Percentiles rank a stretch among this genome's conserved stretches.
Evolutionary conservation across 495 filamentous ascomycete species (phyloP).

Genomic region (Penicillium ochrochloron): DNA sequence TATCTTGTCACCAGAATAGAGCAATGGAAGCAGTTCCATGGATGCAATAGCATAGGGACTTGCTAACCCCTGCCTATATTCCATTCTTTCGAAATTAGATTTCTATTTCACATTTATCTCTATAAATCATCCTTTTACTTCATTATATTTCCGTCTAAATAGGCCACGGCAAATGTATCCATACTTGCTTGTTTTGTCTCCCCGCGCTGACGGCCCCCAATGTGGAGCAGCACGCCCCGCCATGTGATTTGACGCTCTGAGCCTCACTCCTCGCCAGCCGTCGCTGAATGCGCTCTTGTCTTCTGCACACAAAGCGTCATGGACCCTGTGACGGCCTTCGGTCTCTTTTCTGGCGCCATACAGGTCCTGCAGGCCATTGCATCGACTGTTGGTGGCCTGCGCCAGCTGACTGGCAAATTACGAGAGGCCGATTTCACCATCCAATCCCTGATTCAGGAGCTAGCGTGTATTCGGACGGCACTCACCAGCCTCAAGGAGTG

Average conservation of each 20-base stretch:
- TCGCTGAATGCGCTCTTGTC: neutral
- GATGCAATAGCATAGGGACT: too few species aligned
- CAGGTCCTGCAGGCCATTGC: constrained; percentile 40
- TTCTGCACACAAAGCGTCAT: constrained; percentile 21
- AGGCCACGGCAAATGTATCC: neutral
- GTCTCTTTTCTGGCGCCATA: constrained; percentile 35
- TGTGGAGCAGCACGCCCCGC: constrained; percentile 10
- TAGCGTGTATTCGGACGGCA: constrained; percentile 45
- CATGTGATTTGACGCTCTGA: constrained; percentile 13
- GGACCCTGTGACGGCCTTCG: constrained; percentile 41
- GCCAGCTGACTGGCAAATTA: constrained; percentile 43
- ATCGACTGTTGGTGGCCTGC: constrained; percentile 40
- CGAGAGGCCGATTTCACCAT: constrained; percentile 49
- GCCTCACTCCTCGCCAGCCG: constrained; percentile 4
- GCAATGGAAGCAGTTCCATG: too few species aligned
- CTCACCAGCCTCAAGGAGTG: constrained; percentile 49
- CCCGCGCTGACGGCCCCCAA: constrained; percentile 4
- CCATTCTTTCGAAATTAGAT: too few species aligned
- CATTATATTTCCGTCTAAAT: neutral
- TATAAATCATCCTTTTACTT: neutral
- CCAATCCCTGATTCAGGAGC: constrained; percentile 43
- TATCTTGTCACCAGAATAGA: too few species aligned
- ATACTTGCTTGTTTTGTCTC: neutral
- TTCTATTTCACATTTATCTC: too few species aligned
- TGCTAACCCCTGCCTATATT: too few species aligned